Evolutionary conservation across 1,139 yeast species (phyloP).

Genomic region (Suhomyces bribrorum): DNA sequence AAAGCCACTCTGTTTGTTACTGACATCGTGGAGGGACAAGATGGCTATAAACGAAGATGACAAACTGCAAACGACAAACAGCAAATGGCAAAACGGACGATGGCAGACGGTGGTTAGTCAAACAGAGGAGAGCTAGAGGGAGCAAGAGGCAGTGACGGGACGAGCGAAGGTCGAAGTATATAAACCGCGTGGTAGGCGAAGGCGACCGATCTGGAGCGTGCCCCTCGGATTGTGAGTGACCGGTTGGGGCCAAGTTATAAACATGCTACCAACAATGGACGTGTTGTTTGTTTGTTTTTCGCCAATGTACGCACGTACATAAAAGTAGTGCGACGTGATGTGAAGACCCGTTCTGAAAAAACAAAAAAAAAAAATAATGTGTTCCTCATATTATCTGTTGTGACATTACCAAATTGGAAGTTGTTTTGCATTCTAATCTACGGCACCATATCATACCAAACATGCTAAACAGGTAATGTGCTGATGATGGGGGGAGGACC

Average conservation of each 20-base stretch:
- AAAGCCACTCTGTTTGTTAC: conserved; percentile 35
- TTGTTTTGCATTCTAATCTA: background rate
- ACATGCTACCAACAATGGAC: conserved; percentile 10
- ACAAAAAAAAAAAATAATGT: too few species aligned
- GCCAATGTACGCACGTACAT: background rate
- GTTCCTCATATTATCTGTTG: too few species aligned
- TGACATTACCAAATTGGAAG: background rate
- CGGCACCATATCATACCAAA: too few species aligned
- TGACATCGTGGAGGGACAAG: conserved; percentile 10
- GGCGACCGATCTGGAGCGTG: background rate
- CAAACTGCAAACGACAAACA: too few species aligned
- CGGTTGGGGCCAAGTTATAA: conserved; percentile 10
- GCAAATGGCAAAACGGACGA: too few species aligned
- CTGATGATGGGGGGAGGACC: too few species aligned
- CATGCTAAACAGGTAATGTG: too few species aligned
- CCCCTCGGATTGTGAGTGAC: conserved; percentile 6
- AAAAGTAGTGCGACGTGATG: conserved; percentile 7
- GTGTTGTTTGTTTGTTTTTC: conserved; percentile 10
- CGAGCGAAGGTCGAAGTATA: conserved; percentile 4
- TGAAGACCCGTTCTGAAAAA: background rate
- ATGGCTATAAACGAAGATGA: too few species aligned
- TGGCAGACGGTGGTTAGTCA: too few species aligned
- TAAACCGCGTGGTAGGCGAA: background rate
- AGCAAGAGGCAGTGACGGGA: background rate
- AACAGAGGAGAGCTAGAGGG: too few species aligned